phyloP scores from a whole-genome alignment of 2,329 filamentous ascomycete genomes.

The Claviceps africana region DNA sequence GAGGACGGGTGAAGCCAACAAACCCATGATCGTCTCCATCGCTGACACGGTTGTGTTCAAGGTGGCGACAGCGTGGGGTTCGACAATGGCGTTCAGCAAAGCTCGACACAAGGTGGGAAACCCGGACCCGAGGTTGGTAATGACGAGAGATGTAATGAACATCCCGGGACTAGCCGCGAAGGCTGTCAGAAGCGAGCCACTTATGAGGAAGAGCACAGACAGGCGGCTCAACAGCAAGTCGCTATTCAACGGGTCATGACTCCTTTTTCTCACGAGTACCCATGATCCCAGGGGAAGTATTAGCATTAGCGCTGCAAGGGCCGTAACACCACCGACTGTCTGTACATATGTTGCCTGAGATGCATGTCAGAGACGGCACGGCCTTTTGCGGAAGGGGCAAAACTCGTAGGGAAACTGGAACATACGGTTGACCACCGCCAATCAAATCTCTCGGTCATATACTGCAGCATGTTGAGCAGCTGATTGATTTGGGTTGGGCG shows the following conservation, averaged over 20 bases:
- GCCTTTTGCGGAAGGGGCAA: not conserved
- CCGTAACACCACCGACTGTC: slow-evolving; percentile 23
- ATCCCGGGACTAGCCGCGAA: slow-evolving; percentile 21
- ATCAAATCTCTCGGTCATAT: slow-evolving; percentile 35
- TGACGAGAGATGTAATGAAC: slow-evolving; percentile 26
- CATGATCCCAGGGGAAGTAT: slow-evolving; percentile 22
- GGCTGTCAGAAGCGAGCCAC: slow-evolving; percentile 24
- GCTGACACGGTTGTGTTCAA: slow-evolving; percentile 39
- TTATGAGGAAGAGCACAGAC: slow-evolving; percentile 17
- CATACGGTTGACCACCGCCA: slow-evolving; percentile 32
- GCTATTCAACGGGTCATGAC: slow-evolving; percentile 19
- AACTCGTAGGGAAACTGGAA: not conserved
- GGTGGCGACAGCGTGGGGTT: slow-evolving; percentile 37
- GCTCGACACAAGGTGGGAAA: slow-evolving; percentile 30
- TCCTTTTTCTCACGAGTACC: slow-evolving; percentile 17
- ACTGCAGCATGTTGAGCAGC: slow-evolving; percentile 31
- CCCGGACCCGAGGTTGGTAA: slow-evolving; percentile 32
- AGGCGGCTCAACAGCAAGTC: slow-evolving; percentile 27
- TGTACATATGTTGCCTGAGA: slow-evolving; percentile 26
- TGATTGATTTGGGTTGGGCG: slow-evolving; percentile 18
- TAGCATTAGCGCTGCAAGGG: slow-evolving; percentile 23
- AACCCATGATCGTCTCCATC: slow-evolving; percentile 33
- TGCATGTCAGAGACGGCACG: not conserved
- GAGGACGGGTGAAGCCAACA: slow-evolving; percentile 10
- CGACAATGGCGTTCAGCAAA: slow-evolving; percentile 35